Conservation (phyloP, 2,329 filamentous ascomycete species). For the Orbilia brochopaga region DNA sequence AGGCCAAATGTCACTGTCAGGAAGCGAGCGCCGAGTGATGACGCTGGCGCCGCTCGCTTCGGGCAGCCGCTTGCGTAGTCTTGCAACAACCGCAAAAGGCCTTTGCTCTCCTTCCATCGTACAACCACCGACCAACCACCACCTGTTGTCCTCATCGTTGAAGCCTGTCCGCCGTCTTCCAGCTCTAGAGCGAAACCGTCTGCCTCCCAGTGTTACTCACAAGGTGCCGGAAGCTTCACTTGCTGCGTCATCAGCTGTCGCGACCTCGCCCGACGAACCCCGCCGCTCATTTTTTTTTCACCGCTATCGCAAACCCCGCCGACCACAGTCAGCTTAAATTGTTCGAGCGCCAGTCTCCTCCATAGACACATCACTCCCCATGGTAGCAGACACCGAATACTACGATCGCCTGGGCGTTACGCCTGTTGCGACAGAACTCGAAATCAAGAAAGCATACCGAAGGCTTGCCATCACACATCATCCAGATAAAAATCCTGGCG, state of each 20-base stretch:
- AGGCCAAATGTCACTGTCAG: neutral
- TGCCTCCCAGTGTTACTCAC: neutral
- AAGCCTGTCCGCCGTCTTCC: neutral
- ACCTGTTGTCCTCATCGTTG: neutral
- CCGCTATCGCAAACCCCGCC: conserved; percentile 15
- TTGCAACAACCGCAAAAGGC: conserved; percentile 20
- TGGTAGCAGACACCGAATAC: conserved; percentile 88
- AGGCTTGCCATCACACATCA: conserved; percentile 87
- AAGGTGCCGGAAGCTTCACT: neutral
- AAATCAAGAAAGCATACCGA: conserved; percentile 96
- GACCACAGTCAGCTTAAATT: too few species aligned
- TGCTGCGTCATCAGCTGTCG: neutral
- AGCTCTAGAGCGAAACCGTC: neutral
- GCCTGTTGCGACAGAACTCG: conserved; percentile 82
- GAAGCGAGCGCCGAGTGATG: conserved; percentile 7
- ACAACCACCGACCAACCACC: neutral
- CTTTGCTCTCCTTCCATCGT: conserved; percentile 1
- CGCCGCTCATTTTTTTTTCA: conserved; percentile 9
- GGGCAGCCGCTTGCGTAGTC: conserved; percentile 41
- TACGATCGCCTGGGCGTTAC: conserved; percentile 79
- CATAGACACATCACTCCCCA: conserved; percentile 58
- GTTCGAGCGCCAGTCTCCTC: neutral
- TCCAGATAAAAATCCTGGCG: conserved; percentile 94
- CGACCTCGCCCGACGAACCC: neutral
- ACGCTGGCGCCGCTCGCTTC: conserved; percentile 32